A percentile compares a stretch with the other conserved stretches of the same genome.
Evolutionary conservation across 306 rosid species (phyloP).

Genomic region (Fragaria iinumae): DNA sequence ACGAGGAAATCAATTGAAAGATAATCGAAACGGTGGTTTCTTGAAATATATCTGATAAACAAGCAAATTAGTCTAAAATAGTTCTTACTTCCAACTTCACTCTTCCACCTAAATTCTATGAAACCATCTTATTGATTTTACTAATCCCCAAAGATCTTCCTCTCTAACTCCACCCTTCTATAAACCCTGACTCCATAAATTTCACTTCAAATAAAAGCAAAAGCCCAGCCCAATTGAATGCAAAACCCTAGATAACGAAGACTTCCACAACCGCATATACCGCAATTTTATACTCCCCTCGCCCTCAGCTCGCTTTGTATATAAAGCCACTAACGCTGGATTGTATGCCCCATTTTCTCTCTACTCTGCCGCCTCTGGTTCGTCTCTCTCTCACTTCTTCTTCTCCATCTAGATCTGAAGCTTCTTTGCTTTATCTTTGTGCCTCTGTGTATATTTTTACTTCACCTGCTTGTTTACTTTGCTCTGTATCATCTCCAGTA

Average conservation of each 20-base stretch:
- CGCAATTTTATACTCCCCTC: neutral
- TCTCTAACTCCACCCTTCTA: neutral
- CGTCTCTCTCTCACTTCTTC: constrained; percentile 10
- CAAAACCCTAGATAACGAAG: constrained; percentile 36
- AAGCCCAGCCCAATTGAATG: constrained; percentile 23
- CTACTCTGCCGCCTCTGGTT: constrained; percentile 29
- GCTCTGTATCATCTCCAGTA: neutral
- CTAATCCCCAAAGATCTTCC: neutral
- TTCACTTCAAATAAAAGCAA: neutral
- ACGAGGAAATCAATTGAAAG: no score
- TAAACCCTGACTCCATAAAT: neutral
- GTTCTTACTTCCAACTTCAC: neutral
- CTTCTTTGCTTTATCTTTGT: neutral
- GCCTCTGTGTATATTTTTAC: no score
- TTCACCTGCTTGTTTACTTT: neutral
- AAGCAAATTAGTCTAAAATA: neutral
- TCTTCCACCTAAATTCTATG: neutral
- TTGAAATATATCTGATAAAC: neutral
- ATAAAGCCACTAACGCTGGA: neutral
- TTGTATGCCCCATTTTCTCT: neutral
- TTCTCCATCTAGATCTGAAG: constrained; percentile 8
- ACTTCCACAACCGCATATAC: constrained; percentile 16
- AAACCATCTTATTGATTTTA: neutral
- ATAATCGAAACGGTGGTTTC: no score
- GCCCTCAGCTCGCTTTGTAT: neutral